Conservation (phyloP, 208 protist genomes). For the Trypanosoma boissoni region DNA sequence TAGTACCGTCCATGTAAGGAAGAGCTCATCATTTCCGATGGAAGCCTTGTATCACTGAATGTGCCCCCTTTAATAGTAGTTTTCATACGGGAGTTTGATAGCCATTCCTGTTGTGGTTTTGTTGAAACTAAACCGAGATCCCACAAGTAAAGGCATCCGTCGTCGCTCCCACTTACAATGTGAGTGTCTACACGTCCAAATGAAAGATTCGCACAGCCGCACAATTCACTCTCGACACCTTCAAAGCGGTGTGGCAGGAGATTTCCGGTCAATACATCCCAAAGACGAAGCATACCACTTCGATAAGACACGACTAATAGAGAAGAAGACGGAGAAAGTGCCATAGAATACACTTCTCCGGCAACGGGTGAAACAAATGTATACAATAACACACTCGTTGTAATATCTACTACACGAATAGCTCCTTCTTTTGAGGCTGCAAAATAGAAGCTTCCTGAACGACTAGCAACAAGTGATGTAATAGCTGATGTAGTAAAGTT, state of each 20-base stretch:
- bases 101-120: background rate
- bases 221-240: constrained; percentile 60
- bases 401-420: constrained; percentile 73
- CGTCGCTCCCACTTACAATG: constrained; percentile 61
- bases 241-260: constrained; percentile 50
- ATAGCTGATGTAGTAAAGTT: constrained; percentile 60
- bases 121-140: constrained; percentile 24
- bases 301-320: constrained; percentile 70
- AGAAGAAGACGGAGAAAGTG: constrained; percentile 72
- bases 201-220: constrained; percentile 35
- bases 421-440: constrained; percentile 71
- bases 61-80: background rate
- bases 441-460: constrained; percentile 71
- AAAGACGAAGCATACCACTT: constrained; percentile 66
- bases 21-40: constrained; percentile 6
- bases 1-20: constrained; percentile 3
- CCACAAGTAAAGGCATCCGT: constrained; percentile 78
- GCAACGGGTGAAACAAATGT: constrained; percentile 62
- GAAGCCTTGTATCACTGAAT: constrained; percentile 6
- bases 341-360: constrained; percentile 65
- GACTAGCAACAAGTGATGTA: constrained; percentile 57
- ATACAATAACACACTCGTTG: constrained; percentile 62
- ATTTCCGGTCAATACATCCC: constrained; percentile 64
- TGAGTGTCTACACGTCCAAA: constrained; percentile 63
- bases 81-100: background rate